These are phyloP conservation scores for Metschnikowia lachancei DNA, from an alignment of 805 yeast species.

Conservation along the genomic window DNA sequence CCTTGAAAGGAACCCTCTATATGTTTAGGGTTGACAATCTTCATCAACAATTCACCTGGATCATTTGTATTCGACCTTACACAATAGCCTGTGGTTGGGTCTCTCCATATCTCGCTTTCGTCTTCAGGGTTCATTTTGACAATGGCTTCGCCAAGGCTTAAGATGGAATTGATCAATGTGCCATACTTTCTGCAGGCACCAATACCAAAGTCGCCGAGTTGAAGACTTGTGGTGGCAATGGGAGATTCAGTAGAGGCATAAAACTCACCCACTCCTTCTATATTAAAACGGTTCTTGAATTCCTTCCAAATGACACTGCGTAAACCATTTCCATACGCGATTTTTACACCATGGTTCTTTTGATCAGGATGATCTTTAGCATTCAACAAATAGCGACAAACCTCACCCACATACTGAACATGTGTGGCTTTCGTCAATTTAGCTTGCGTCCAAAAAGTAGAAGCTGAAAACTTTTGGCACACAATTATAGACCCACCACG, in stretches of 20 bases:
- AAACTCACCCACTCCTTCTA: slow-evolving; percentile 79
- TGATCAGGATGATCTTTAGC: slow-evolving; percentile 67
- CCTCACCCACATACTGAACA: slow-evolving; percentile 92
- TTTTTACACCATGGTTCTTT: slow-evolving; percentile 52
- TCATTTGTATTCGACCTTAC: slow-evolving; percentile 52
- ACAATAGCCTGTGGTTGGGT: slow-evolving; percentile 62
- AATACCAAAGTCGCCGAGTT: slow-evolving; percentile 72
- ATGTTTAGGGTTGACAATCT: slow-evolving; percentile 58
- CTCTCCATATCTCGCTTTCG: slow-evolving; percentile 66
- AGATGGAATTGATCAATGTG: slow-evolving; percentile 47
- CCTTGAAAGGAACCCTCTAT: slow-evolving; percentile 85
- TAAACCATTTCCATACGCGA: slow-evolving; percentile 89
- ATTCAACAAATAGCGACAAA: slow-evolving; percentile 78
- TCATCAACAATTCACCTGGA: slow-evolving; percentile 87
- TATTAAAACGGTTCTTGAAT: slow-evolving; percentile 73
- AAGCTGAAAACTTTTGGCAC: slow-evolving; percentile 77
- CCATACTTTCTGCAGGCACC: slow-evolving; percentile 90
- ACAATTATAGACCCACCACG: slow-evolving; percentile 75
- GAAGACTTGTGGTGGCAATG: slow-evolving; percentile 77
- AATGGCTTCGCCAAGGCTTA: slow-evolving; percentile 54
- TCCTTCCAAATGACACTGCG: slow-evolving; percentile 85
- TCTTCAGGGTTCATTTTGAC: slow-evolving; percentile 81
- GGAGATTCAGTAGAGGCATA: slow-evolving; percentile 95
- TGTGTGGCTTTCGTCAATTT: slow-evolving; percentile 68
- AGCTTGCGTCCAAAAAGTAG: slow-evolving; percentile 88